phyloP scores from a whole-genome alignment of 2,329 filamentous ascomycete genomes.

The Dactylonectria estremocensis region DNA sequence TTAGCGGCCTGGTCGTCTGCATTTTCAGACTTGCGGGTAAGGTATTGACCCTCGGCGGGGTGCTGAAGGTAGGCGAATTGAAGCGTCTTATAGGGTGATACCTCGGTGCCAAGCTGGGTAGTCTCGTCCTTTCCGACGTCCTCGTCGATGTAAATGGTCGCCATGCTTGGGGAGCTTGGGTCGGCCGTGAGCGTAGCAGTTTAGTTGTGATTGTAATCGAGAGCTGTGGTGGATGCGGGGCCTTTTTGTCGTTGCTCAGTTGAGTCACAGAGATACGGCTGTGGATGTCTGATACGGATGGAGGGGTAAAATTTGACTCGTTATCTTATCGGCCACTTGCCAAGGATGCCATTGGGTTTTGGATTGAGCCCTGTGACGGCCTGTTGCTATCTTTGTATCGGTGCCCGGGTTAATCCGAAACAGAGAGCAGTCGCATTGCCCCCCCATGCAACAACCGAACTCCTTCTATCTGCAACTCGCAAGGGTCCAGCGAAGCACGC shows the following conservation, averaged over 20 bases:
- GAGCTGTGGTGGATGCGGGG: constrained; percentile 12
- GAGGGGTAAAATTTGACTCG: constrained; percentile 9
- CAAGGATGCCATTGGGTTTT: constrained; percentile 13
- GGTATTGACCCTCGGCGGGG: constrained; percentile 51
- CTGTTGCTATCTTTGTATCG: constrained; percentile 4
- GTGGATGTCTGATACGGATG: constrained; percentile 1
- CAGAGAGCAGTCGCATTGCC: neutral
- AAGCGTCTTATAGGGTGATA: constrained; percentile 85
- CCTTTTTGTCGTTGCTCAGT: constrained; percentile 16
- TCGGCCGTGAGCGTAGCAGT: constrained; percentile 13
- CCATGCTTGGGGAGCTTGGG: constrained; percentile 48
- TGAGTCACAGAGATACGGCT: constrained; percentile 11
- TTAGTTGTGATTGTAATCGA: constrained; percentile 14
- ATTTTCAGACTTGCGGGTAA: constrained; percentile 68
- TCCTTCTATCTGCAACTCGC: constrained; percentile 8
- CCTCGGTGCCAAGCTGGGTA: constrained; percentile 76
- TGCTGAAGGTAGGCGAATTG: constrained; percentile 78
- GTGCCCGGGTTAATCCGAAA: constrained; percentile 11
- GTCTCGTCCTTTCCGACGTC: constrained; percentile 82
- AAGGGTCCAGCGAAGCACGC: neutral
- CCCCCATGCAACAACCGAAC: neutral
- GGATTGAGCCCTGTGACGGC: neutral
- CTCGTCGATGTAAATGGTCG: constrained; percentile 74
- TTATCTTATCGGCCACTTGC: neutral
- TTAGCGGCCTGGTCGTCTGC: constrained; percentile 59